Evolutionary conservation across 352 stramenopile species (phyloP), one percentile per base, ranked within the genome.

Genomic region (Globisporangium canariense): DNA sequence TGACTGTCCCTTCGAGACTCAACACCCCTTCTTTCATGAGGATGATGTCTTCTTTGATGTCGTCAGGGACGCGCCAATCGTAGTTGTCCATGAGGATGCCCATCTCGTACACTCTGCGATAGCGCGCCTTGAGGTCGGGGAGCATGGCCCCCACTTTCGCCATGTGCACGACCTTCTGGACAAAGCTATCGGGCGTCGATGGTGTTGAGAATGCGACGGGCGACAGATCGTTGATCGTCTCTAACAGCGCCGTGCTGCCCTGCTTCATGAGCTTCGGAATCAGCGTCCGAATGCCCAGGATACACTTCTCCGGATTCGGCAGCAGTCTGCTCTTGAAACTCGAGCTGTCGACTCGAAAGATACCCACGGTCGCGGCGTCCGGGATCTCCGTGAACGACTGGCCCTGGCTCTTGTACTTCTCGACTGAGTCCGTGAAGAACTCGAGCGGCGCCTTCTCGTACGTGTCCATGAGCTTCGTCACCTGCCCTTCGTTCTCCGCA

Each of bases 1-100:
- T 91, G 2, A 97, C 77, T 0, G 89, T 96, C 6, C 83, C 84
- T 73, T 98, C 94, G 1, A 98, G 74, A 45, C 82, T 89, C 45
- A 91, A 66, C 1, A 98, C 91, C 7, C 93, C 89, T 68, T 98
- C 89, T 40, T 97, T 97, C 82, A 98, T 92, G 47, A 98, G 86
- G 55, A 97, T 89, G 55, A 98, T 94, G 60, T 97, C 79, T 57
- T 97, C 93, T 58, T 97, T 96, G 64, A 98, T 84, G 28, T 98
- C 79, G 38, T 98, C 94, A 0, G 91, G 89, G 3, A 98, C 78
- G 16, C 83, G 76, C 94, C 94, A 98, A 8, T 88, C 75, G 66
- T 97, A 94, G 40, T 93, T 91, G 45, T 97, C 88, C 90, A 98
- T 97, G 47, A 98, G 75, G 10, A 90, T 76, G 2, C 82, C 88